These are phyloP conservation scores for Xerocomus brunneocitrinus DNA, from an alignment of 768 basidiomycete species.

Conservation along the genomic window DNA sequence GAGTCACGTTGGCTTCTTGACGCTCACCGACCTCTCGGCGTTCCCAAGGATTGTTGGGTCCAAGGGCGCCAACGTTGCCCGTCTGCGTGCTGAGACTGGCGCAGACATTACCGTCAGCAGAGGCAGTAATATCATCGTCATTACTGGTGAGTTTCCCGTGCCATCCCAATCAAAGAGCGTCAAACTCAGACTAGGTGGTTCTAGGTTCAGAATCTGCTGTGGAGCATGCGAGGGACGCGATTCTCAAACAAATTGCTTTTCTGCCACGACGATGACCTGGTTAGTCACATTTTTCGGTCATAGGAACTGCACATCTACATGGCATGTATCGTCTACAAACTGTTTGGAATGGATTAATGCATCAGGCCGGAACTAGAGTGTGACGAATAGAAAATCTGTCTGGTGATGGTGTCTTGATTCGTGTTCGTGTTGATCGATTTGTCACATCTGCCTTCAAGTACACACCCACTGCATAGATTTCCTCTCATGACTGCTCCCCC, in stretches of 20 bases:
- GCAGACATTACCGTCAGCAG: constrained; percentile 90
- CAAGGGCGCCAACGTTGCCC: constrained; percentile 86
- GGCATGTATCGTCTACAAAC: constrained; percentile 24
- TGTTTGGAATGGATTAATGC: constrained; percentile 23
- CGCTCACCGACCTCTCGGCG: constrained; percentile 70
- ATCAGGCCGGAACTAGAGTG: not conserved
- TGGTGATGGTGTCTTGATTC: too few species aligned
- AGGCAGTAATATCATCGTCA: constrained; percentile 81
- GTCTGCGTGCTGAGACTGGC: constrained; percentile 83
- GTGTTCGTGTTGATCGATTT: too few species aligned
- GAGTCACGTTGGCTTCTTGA: constrained; percentile 82
- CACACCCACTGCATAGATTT: too few species aligned
- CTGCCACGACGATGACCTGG: constrained; percentile 17
- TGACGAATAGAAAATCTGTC: too few species aligned
- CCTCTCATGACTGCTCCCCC: too few species aligned
- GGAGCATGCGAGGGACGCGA: constrained; percentile 69
- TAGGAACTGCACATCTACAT: constrained; percentile 21
- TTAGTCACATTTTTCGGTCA: constrained; percentile 9
- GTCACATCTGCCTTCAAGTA: too few species aligned
- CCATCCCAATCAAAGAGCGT: not conserved
- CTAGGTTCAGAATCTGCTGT: constrained; percentile 68
- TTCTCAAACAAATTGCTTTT: constrained; percentile 53
- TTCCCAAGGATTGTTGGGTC: constrained; percentile 94
- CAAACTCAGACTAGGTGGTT: constrained; percentile 4
- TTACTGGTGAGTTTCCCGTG: constrained; percentile 56